Conservation (phyloP, 352 stramenopile species). For the Albugo candida region DNA sequence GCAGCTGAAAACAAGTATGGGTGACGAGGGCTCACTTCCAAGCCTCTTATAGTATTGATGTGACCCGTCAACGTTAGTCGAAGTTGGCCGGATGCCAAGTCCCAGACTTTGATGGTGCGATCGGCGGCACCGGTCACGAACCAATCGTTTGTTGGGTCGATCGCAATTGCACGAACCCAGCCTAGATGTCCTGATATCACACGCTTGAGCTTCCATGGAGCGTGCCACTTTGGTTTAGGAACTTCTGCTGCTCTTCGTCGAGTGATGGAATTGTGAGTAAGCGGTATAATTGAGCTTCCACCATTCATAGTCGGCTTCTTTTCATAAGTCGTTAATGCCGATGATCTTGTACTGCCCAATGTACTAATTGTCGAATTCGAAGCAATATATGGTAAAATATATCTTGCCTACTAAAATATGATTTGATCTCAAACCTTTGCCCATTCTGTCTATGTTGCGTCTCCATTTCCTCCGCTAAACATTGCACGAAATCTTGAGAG, state of each 20-base stretch:
- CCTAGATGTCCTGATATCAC: slow-evolving; percentile 91
- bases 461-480: no score
- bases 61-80: slow-evolving; percentile 98
- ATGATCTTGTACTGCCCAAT: slow-evolving; percentile 4
- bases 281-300: slow-evolving; percentile 12
- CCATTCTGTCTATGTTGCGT: no score
- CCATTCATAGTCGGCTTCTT: slow-evolving; percentile 27
- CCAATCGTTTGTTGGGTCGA: slow-evolving; percentile 97
- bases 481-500: no score
- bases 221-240: slow-evolving; percentile 95
- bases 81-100: slow-evolving; percentile 92
- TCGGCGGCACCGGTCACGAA: slow-evolving; percentile 96
- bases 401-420: not conserved
- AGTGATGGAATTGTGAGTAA: slow-evolving; percentile 36
- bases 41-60: slow-evolving; percentile 92
- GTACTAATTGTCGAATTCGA: not conserved
- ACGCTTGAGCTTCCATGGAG: slow-evolving; percentile 94
- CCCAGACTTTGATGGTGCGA: slow-evolving; percentile 96
- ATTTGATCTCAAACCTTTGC: not conserved
- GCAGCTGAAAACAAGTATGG: slow-evolving; percentile 95
- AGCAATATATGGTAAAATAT: not conserved
- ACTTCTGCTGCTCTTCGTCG: slow-evolving; percentile 70
- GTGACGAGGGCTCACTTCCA: slow-evolving; percentile 90
- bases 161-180: slow-evolving; percentile 94
- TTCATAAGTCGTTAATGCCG: slow-evolving; percentile 29